Evolutionary conservation across 2,329 filamentous ascomycete species (phyloP), one percentile per base, ranked within the genome.

Genomic region (Aspergillus brasiliensis): DNA sequence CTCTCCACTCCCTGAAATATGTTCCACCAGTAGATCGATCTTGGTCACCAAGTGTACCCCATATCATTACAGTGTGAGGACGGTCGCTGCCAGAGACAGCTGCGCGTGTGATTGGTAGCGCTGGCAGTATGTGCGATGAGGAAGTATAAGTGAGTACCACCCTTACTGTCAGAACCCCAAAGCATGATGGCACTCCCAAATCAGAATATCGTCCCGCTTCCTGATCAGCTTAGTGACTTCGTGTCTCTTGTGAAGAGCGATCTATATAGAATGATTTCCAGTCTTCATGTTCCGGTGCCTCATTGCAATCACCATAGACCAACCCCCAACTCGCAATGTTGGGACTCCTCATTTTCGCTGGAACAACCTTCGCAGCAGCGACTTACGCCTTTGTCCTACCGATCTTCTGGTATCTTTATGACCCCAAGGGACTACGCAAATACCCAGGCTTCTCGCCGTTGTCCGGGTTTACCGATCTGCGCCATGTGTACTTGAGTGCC

Each of bases 361-460:
- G 34, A 37, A 15, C 34, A 37, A 5, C 34, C 34, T 3, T 37
- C 8, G 34, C 34, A 15, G 34, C 7, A 37, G 34, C 34, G 34
- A 37, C 34, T 13, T 37, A 37, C 34, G 3, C 8, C 11, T 4
- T 37, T 15, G 3, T 37, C 15, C 15, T 37, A 1, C 31, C 34
- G 2, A 54, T 81, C 6, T 48, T 78, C 31, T 67, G 73, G 17
- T 83, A 83, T 64, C 77, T 82, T 58, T 71, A 73, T 23, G 81
- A 83, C 65, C 67, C 71, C 0, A 82, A 82, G 69, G 77, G 79
- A 3, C 74, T 83, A 1, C 75, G 80, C 13, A 77, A 74, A 62
- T 82, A 79, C 47, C 77, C 77, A 4, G 76, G 74, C 57, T 68
- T 81, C 51, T 71, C 71, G 13, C 62, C 69, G 8, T 68, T 81